Evolutionary conservation across 1,139 yeast genomes (phyloP), one percentile per base, ranked within the genome.

Genomic region (Scheffersomyces insectosa): DNA sequence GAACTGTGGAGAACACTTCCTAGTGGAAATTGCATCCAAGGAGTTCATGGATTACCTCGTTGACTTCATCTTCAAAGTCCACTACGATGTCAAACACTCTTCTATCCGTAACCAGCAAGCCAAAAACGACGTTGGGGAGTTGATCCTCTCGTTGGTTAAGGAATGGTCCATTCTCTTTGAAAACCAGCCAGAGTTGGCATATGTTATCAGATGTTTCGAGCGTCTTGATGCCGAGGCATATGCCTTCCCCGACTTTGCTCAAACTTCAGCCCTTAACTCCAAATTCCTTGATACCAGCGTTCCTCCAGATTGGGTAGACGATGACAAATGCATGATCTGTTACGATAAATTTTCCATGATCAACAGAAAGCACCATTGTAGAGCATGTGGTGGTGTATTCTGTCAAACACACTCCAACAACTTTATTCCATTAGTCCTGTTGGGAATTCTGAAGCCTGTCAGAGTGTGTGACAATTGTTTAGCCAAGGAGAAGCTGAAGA

Each of bases 291-390:
- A 93, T 59, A 80, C 97, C 1, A 87, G 84, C 48, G 91, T 93
- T 4, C 97, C 99, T 3, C 99, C 99, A 0, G 98, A 91, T 56
- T 93, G 99, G 99, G 84, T 88, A 20, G 99, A 95, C 58, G 85
- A 90, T 13, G 96, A 90, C 56, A 89, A 88, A 10, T 93, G 99
- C 63, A 91, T 95, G 98, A 83, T 88, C 46, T 89, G 98, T 56
- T 90, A 95, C 42, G 81, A 77, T 31, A 71, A 85, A 11, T 93
- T 93, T 57, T 75, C 95, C 2, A 79, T 91, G 64, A 72, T 91
- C 51, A 90, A 88, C 61, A 76, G 99, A 56, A 90, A 93, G 60
- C 99, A 93, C 63, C 99, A 93, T 65, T 93, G 99, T 62, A 77
- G 99, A 43, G 87, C 96, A 41, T 93, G 99, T 66, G 99, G 99